Evolutionary conservation across 2,329 filamentous ascomycete species (phyloP), one percentile per base, ranked within the genome.

Genomic region (Fusarium hainanense): DNA sequence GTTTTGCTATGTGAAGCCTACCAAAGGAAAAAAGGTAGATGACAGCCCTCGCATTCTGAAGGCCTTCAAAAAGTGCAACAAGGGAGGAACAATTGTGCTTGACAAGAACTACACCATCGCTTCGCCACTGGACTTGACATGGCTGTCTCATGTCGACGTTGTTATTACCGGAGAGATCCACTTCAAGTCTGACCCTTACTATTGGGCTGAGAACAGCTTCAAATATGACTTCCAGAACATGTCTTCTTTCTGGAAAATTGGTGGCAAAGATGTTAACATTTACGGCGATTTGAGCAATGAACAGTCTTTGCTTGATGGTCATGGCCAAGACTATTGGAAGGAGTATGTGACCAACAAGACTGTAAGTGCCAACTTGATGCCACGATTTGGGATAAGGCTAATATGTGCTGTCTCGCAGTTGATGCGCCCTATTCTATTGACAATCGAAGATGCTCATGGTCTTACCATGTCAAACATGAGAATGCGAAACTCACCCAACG

Each of bases 191-290:
- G 88, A 93, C 74, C 89, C 89, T 3, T 84, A 88, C 69, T 92
- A 92, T 78, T 92, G 90, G 90, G 84, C 89, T 67, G 83, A 82
- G 11, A 84, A 91, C 72, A 83, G 85, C 43, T 92, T 92, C 82
- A 85, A 85, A 58, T 88, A 89, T 27, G 81, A 80, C 8, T 93
- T 88, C 79, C 90, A 92, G 72, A 91, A 91, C 66, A 85, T 86
- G 88, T 77, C 87, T 2, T 68, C 73, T 7, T 76, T 78, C 60
- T 79, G 77, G 77, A 72, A 68, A 42, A 70, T 77, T 54, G 77
- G 77, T 11, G 77, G 77, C 25, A 63, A 75, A 34, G 77, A 79
- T 43, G 75, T 93, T 13, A 89, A 91, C 61, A 84, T 93, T 47
- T 92, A 90, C 65, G 91, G 90, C 1, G 87, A 86, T 18, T 91